A percentile compares a stretch with the other conserved stretches of the same genome.
Conservation (phyloP, 192 early-diverging fungal genomes). For the Backusella tuberculispora region DNA sequence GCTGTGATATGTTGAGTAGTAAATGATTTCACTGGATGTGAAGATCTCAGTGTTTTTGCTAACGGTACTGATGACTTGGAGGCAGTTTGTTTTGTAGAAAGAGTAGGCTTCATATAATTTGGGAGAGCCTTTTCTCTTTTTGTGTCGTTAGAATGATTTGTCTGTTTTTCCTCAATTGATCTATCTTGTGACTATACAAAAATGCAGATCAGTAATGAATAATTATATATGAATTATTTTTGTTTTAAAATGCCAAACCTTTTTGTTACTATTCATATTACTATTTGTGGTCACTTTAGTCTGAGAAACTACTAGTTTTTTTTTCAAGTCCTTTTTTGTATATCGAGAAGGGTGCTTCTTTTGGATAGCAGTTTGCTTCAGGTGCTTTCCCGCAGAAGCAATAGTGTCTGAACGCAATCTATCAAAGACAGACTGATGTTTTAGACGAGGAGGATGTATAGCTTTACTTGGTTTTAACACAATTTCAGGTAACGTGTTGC, state of each 20-base stretch:
- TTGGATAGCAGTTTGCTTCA: neutral
- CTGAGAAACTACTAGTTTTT: neutral
- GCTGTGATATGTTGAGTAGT: no score
- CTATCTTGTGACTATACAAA: neutral
- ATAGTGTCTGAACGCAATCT: neutral
- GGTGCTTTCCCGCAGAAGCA: neutral
- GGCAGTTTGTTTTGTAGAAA: no score
- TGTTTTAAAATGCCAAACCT: neutral
- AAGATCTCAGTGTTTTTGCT: no score
- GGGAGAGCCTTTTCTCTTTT: no score
- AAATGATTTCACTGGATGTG: no score
- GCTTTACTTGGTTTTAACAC: neutral
- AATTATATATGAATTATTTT: neutral
- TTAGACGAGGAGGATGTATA: neutral
- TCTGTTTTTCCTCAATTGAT: no score
- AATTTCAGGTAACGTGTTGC: neutral
- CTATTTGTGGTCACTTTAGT: neutral
- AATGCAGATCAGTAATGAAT: conserved; percentile 6
- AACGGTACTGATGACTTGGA: no score
- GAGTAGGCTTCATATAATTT: no score
- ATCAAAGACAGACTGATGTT: neutral
- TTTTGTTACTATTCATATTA: neutral
- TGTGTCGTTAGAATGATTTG: no score
- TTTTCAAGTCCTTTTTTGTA: neutral
- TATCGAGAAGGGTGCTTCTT: neutral